A percentile compares a stretch with the other conserved stretches of the same genome.
Conservation (phyloP, 495 filamentous ascomycete genomes). For the Penicillium maclennaniae region DNA sequence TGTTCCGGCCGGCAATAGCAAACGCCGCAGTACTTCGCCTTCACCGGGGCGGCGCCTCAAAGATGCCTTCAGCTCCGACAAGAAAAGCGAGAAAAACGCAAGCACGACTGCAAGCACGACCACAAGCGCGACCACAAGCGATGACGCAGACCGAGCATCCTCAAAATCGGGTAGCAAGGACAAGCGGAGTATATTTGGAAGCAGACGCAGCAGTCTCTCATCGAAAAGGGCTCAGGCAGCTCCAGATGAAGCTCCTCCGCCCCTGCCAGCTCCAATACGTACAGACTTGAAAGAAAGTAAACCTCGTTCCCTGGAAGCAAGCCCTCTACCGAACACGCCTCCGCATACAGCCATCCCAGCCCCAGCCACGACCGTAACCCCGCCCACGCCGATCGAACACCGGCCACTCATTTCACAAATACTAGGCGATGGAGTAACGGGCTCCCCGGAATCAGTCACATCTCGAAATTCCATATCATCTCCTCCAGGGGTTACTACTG, state of each 20-base stretch:
- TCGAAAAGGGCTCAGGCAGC: slow-evolving; percentile 32
- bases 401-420: slow-evolving; percentile 18
- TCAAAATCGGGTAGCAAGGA: slow-evolving; percentile 34
- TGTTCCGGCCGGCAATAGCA: slow-evolving; percentile 30
- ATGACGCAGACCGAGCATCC: slow-evolving; percentile 42
- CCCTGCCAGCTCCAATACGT: slow-evolving; percentile 34
- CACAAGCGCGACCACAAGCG: slow-evolving; percentile 7
- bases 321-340: slow-evolving; percentile 40
- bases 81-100: slow-evolving; percentile 29
- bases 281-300: slow-evolving; percentile 34
- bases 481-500: slow-evolving; percentile 29
- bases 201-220: slow-evolving; percentile 41
- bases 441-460: slow-evolving; percentile 35
- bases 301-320: slow-evolving; percentile 20
- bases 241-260: slow-evolving; percentile 25
- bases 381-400: slow-evolving; percentile 47
- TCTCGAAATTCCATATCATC: slow-evolving; percentile 26
- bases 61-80: slow-evolving; percentile 36
- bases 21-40: slow-evolving; percentile 40
- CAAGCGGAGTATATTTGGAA: slow-evolving; percentile 27
- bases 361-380: slow-evolving; percentile 52
- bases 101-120: slow-evolving; percentile 11
- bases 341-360: slow-evolving; percentile 39
- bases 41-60: slow-evolving; percentile 46
- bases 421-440: slow-evolving; percentile 25